Evolutionary conservation across 2,329 filamentous ascomycete species (phyloP).

Genomic region (Nemania abortiva): DNA sequence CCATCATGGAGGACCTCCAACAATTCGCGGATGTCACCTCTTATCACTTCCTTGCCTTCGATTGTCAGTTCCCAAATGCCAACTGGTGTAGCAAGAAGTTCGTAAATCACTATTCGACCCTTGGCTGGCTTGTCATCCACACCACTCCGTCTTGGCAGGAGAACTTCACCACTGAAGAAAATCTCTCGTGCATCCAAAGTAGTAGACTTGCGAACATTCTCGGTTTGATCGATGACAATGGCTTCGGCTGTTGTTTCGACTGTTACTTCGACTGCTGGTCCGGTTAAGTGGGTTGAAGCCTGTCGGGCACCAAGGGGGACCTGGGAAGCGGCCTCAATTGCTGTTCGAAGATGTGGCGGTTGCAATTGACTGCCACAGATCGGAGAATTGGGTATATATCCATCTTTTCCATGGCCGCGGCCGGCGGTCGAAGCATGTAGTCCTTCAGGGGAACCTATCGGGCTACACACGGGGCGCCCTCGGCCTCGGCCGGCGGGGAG

Average conservation of each 20-base stretch:
- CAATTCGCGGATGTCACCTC: constrained; percentile 41
- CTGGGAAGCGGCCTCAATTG: not conserved
- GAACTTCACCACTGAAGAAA: constrained; percentile 22
- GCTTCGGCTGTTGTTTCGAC: not conserved
- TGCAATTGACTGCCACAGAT: too few relatives aligned
- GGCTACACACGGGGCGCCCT: not conserved
- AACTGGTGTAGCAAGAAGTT: constrained; percentile 16
- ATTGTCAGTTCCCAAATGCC: constrained; percentile 39
- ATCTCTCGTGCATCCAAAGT: constrained; percentile 7
- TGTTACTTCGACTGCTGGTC: too few relatives aligned
- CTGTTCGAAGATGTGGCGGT: constrained; percentile 21
- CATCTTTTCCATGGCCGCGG: not conserved
- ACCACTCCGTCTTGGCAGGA: constrained; percentile 14
- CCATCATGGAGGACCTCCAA: constrained; percentile 21
- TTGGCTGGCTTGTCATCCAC: not conserved
- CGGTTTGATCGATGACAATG: not conserved
- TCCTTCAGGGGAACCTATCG: not conserved
- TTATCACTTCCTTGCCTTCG: constrained; percentile 18
- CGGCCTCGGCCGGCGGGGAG: not conserved
- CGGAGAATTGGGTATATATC: not conserved
- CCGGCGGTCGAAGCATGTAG: not conserved
- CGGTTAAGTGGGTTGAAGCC: not conserved
- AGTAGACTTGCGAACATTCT: not conserved
- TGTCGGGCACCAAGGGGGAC: not conserved
- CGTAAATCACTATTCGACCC: constrained; percentile 36